These are phyloP conservation scores for Naganishia antarctica DNA, from an alignment of 768 basidiomycete genomes.

Conservation along the genomic window DNA sequence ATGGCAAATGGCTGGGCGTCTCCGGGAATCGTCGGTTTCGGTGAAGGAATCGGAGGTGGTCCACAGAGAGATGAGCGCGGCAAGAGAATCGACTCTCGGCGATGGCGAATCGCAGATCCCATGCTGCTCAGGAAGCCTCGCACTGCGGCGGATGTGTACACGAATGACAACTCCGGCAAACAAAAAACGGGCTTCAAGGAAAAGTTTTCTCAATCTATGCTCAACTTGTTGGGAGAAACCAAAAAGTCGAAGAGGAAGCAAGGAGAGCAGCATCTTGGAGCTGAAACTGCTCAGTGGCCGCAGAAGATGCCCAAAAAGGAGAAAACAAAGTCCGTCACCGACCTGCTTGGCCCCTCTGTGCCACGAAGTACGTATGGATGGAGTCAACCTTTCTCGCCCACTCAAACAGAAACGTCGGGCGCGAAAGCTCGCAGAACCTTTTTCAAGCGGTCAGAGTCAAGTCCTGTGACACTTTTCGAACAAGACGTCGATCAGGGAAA, in stretches of 20 bases:
- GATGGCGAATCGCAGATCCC: slow-evolving; percentile 16
- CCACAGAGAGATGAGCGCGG: slow-evolving; percentile 21
- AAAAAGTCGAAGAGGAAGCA: not conserved
- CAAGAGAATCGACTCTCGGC: slow-evolving; percentile 11
- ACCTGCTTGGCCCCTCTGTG: slow-evolving; percentile 1
- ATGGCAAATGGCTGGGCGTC: not conserved
- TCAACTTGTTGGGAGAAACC: slow-evolving; percentile 6
- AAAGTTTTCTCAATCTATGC: slow-evolving; percentile 3
- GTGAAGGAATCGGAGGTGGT: slow-evolving; percentile 18
- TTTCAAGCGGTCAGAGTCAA: slow-evolving; percentile 5
- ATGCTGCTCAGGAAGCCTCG: not conserved
- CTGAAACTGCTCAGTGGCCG: slow-evolving; percentile 1
- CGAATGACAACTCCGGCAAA: slow-evolving; percentile 6
- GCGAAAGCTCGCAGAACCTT: not conserved
- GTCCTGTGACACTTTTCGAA: not conserved
- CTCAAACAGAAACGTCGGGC: not conserved
- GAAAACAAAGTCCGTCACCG: slow-evolving; percentile 6
- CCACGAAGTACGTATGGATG: slow-evolving; percentile 1
- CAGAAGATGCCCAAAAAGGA: slow-evolving; percentile 3
- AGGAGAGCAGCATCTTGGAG: not conserved
- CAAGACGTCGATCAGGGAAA: not conserved
- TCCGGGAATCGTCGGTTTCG: slow-evolving; percentile 5
- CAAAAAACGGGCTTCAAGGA: not conserved
- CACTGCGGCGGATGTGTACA: slow-evolving; percentile 11
- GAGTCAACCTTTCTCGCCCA: not conserved